Percentiles rank a stretch among this genome's conserved stretches.
Evolutionary conservation across 495 filamentous ascomycete species (phyloP).

Genomic region (Hyaloscypha variabilis): DNA sequence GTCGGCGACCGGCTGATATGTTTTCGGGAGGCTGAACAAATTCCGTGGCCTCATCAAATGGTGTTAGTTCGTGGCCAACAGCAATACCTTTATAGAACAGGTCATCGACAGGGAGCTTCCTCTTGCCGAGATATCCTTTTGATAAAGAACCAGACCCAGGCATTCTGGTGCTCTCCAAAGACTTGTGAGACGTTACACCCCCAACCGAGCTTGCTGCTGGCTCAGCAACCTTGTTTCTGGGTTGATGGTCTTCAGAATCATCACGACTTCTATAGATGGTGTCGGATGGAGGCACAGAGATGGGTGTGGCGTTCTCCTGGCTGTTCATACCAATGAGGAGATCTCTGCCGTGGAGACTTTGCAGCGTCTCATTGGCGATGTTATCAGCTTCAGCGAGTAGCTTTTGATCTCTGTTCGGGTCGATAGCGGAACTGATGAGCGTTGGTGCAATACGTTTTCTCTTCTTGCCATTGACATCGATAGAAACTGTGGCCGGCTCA

Average conservation of each 20-base stretch:
- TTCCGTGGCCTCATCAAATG: conserved; percentile 22
- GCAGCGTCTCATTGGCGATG: conserved; percentile 19
- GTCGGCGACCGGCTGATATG: conserved; percentile 39
- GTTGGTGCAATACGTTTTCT: conserved; percentile 44
- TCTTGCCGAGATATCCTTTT: conserved; percentile 34
- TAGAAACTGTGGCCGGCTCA: not conserved
- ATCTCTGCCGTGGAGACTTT: conserved; percentile 22
- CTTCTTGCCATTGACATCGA: conserved; percentile 34
- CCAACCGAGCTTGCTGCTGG: not conserved
- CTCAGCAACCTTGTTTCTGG: not conserved
- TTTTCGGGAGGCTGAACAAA: conserved; percentile 28
- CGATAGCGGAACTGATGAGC: conserved; percentile 38
- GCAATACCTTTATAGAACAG: conserved; percentile 40
- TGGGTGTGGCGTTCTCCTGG: conserved; percentile 31
- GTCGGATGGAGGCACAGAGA: conserved; percentile 28
- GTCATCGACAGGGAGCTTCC: conserved; percentile 39
- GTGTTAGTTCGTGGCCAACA: conserved; percentile 27
- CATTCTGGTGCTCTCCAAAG: not conserved
- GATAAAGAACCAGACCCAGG: not conserved
- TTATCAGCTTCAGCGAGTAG: conserved; percentile 45
- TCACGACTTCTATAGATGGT: not conserved
- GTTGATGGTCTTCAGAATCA: not conserved
- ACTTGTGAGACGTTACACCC: not conserved
- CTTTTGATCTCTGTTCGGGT: conserved; percentile 32
- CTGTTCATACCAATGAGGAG: conserved; percentile 25